Percentiles rank a stretch among this genome's conserved stretches.
phyloP scores from a whole-genome alignment of 2,329 filamentous ascomycete genomes.

The Phoma sp. region DNA sequence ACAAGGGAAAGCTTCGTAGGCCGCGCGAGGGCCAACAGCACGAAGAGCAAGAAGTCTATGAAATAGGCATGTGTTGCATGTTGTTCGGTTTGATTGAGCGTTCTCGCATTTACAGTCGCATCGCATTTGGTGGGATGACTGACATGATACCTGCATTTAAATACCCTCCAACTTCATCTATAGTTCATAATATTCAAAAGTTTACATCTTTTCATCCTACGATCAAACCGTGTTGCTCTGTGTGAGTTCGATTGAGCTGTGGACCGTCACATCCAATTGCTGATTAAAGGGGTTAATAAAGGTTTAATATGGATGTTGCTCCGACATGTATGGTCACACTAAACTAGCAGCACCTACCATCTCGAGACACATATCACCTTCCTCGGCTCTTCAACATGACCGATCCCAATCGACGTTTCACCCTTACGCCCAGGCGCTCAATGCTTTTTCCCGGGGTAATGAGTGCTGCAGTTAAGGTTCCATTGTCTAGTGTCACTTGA shows the following conservation, averaged over 20 bases:
- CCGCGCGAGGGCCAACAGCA: slow-evolving; percentile 30
- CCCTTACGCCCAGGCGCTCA: neutral
- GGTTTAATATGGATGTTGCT: neutral
- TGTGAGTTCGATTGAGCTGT: neutral
- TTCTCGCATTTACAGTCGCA: slow-evolving; percentile 16
- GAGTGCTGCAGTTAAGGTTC: slow-evolving; percentile 5
- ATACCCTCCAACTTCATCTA: slow-evolving; percentile 28
- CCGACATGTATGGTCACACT: slow-evolving; percentile 3
- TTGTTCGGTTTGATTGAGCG: slow-evolving; percentile 16
- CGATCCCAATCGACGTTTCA: neutral
- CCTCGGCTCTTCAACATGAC: slow-evolving; percentile 11
- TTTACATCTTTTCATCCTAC: neutral
- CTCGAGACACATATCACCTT: slow-evolving; percentile 16
- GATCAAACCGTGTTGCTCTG: neutral
- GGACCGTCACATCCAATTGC: neutral
- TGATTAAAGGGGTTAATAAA: no score
- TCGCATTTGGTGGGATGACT: slow-evolving; percentile 14
- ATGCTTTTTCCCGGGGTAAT: slow-evolving; percentile 14
- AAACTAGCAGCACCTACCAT: slow-evolving; percentile 12
- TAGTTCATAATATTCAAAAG: slow-evolving; percentile 16
- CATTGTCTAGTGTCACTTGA: slow-evolving; percentile 12
- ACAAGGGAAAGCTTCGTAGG: slow-evolving; percentile 54
- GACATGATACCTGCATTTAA: slow-evolving; percentile 23
- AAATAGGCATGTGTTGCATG: slow-evolving; percentile 5
- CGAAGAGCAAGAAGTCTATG: slow-evolving; percentile 16